Conservation (phyloP, 2,329 filamentous ascomycete species). For the Bipolaris sorokiniana region DNA sequence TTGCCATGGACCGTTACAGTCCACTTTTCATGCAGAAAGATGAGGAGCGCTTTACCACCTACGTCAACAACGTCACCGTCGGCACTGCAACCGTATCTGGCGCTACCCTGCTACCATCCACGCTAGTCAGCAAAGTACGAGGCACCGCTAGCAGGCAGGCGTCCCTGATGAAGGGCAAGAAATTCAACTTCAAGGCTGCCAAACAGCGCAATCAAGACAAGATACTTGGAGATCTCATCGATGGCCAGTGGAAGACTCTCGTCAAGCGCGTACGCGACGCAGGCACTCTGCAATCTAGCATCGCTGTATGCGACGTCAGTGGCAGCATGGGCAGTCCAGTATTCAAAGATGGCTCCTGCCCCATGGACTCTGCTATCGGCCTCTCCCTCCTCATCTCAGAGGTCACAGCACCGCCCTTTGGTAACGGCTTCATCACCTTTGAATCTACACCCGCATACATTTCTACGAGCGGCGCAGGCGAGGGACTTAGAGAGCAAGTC, state of each 20-base stretch:
- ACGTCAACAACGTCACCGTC: slow-evolving; percentile 56
- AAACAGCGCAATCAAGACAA: slow-evolving; percentile 18
- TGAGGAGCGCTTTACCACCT: slow-evolving; percentile 56
- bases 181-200: background rate
- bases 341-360: slow-evolving; percentile 56
- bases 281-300: slow-evolving; percentile 59
- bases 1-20: slow-evolving; percentile 63
- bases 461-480: slow-evolving; percentile 41
- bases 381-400: slow-evolving; percentile 64
- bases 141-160: background rate
- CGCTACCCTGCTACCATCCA: slow-evolving; percentile 61
- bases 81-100: slow-evolving; percentile 62
- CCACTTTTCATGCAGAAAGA: slow-evolving; percentile 60
- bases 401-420: slow-evolving; percentile 60
- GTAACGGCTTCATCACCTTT: slow-evolving; percentile 63
- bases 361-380: slow-evolving; percentile 62
- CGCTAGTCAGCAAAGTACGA: slow-evolving; percentile 49
- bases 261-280: slow-evolving; percentile 64
- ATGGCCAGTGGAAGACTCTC: slow-evolving; percentile 63
- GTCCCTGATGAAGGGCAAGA: background rate
- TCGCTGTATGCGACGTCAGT: slow-evolving; percentile 65
- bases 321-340: slow-evolving; percentile 56
- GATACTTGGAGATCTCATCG: slow-evolving; percentile 49
- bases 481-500: slow-evolving; percentile 54
- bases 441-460: slow-evolving; percentile 48